These are phyloP conservation scores for Trichoderma cornu-damae DNA, from an alignment of 2,329 filamentous ascomycete species.

Conservation along the genomic window DNA sequence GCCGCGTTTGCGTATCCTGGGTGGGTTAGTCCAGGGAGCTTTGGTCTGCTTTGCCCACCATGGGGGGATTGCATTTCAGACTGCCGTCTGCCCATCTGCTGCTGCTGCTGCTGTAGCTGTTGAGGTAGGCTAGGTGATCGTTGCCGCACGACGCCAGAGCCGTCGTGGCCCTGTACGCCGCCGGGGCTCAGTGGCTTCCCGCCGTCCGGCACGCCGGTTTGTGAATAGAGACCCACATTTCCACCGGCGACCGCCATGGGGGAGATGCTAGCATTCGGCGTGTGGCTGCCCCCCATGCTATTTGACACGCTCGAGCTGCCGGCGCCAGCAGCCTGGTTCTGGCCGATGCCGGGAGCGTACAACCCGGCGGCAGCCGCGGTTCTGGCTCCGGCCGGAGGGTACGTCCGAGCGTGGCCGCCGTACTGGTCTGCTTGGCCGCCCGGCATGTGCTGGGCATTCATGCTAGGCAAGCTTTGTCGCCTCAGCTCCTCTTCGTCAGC, in stretches of 20 bases:
- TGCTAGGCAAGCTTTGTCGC: constrained; percentile 66
- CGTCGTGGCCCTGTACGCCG: constrained; percentile 49
- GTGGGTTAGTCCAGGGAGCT: constrained; percentile 36
- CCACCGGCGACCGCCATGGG: constrained; percentile 44
- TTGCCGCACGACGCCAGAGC: constrained; percentile 48
- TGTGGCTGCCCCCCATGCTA: constrained; percentile 40
- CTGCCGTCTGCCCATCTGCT: constrained; percentile 50
- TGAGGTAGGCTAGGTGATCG: constrained; percentile 63
- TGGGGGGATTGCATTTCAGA: constrained; percentile 54
- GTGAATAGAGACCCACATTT: constrained; percentile 60
- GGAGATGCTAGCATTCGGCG: constrained; percentile 46
- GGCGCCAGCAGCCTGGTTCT: constrained; percentile 46
- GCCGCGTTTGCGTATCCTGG: constrained; percentile 34
- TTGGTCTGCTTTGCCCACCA: constrained; percentile 37
- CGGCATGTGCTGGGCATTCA: constrained; percentile 66
- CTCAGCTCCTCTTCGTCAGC: constrained; percentile 59
- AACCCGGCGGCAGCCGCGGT: constrained; percentile 47
- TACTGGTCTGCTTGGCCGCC: constrained; percentile 44
- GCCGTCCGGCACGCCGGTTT: constrained; percentile 75
- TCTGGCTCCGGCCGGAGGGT: constrained; percentile 61
- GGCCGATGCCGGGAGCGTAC: constrained; percentile 58
- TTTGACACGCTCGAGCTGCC: constrained; percentile 48
- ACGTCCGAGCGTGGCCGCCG: constrained; percentile 67
- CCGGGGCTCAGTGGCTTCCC: constrained; percentile 77
- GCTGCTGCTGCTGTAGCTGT: constrained; percentile 61